Conservation (phyloP, 2,329 filamentous ascomycete species). For the Colletotrichum acutatum region DNA sequence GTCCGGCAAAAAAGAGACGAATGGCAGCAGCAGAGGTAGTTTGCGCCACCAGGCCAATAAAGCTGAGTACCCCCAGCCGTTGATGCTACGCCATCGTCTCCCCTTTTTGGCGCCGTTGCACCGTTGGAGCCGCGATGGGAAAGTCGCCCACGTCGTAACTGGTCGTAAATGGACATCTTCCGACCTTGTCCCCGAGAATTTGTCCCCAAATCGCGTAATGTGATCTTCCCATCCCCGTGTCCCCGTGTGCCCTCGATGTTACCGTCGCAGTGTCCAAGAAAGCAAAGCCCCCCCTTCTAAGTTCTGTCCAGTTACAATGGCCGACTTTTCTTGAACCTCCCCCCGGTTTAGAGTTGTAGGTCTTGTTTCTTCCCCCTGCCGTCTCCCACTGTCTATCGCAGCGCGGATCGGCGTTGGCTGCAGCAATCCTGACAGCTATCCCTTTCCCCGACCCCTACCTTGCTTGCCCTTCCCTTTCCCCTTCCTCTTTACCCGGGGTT, state of each 20-base stretch:
- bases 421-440: neutral
- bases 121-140: neutral
- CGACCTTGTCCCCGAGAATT: neutral
- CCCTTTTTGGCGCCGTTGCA: neutral
- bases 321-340: neutral
- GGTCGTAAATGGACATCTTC: neutral
- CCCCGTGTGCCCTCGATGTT: neutral
- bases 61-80: neutral
- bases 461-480: too few relatives aligned
- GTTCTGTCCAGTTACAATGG: neutral
- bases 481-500: neutral
- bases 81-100: neutral
- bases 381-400: slow-evolving; percentile 1
- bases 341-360: slow-evolving; percentile 22
- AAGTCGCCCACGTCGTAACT: neutral
- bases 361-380: slow-evolving; percentile 14
- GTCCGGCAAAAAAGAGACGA: neutral
- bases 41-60: neutral
- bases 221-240: neutral
- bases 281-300: neutral
- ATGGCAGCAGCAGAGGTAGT: neutral
- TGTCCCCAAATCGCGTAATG: neutral
- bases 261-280: neutral
- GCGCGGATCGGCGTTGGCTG: slow-evolving; percentile 19
- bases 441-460: neutral